Evolutionary conservation across 140 eudicot species (phyloP).

Genomic region (Ambrosia hybrid): DNA sequence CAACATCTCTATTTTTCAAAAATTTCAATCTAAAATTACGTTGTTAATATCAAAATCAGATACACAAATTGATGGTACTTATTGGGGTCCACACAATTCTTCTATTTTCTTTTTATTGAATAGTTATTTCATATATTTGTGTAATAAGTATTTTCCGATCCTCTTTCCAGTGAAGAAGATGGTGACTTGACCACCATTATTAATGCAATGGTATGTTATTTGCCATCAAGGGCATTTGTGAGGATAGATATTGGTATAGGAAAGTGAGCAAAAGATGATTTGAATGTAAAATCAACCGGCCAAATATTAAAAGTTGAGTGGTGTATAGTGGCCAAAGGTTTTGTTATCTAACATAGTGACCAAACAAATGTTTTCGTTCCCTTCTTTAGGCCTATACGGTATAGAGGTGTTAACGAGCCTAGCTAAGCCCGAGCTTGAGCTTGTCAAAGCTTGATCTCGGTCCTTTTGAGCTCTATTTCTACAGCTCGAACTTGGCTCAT

Average conservation of each 20-base stretch:
- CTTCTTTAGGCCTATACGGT: too few relatives aligned
- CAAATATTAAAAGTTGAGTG: not conserved
- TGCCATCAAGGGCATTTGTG: not conserved
- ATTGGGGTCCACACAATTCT: conserved; percentile 1
- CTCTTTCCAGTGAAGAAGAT: not conserved
- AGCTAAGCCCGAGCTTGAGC: too few relatives aligned
- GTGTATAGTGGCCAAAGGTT: not conserved
- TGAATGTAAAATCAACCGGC: not conserved
- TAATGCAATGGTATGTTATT: not conserved
- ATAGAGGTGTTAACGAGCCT: too few relatives aligned
- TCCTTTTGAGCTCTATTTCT: too few relatives aligned
- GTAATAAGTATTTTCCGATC: not conserved
- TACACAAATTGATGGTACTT: conserved; percentile 7
- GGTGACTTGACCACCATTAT: conserved; percentile 1
- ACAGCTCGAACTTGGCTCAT: too few relatives aligned
- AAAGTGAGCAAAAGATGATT: not conserved
- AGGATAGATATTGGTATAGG: not conserved
- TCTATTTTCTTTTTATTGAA: not conserved
- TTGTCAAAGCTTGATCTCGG: too few relatives aligned
- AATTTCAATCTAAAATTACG: not conserved
- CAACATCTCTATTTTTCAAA: not conserved
- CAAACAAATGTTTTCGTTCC: too few relatives aligned
- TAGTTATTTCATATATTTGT: not conserved
- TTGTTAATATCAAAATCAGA: not conserved
- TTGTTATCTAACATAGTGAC: not conserved